Base-by-base conservation (phyloP, 768 basidiomycete genomes). In the Serendipita indica region DNA sequence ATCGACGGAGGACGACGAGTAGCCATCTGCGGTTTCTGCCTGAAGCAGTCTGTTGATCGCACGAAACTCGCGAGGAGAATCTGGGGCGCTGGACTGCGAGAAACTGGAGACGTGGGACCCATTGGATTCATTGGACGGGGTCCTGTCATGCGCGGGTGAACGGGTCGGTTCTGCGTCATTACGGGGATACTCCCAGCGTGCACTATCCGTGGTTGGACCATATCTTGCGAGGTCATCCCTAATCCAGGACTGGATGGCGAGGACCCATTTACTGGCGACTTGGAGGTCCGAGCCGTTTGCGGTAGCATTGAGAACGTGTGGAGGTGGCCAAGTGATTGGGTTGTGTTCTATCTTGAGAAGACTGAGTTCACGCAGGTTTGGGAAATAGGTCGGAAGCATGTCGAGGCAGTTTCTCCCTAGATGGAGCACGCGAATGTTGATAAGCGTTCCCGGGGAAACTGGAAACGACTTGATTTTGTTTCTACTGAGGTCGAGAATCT, bases 251-350 rank as follows among this genome's bases (percentile, higher is more conserved):
- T 86, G 86, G 61, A 96, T 65, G 58, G 71, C 71, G 35, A 71
- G 71, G 57, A 94, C 80, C 84, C 89, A 91, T 39, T 80, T 77
- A 66, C 77, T 78, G 74, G 83, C 79, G 16, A 73, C 73, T 54
- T 79, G 75, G 32, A 73, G 69, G 60, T 77, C 74, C 46, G 77
- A 72, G 16, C 68, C 62, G 27, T 75, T 73, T 41, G 39, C 57
- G 6, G 41, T 43, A n/a, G 68, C 65, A 41, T 77, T 76, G 67
- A 84, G 67, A 13, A 85, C 72, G 49, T 72, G 60, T 61, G 73
- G 77, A 4, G 89, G 86, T 0, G 94, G 94, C 90, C 92, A 98
- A 69, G 91, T 86, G 35, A 96, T 77, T 2, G 93, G 93, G 67
- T 99, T 98, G 62, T 84, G 81, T 63, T 94, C 92, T 6, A 88